phyloP scores from a whole-genome alignment of 441 rosid species.

The Euphorbia corollata region DNA sequence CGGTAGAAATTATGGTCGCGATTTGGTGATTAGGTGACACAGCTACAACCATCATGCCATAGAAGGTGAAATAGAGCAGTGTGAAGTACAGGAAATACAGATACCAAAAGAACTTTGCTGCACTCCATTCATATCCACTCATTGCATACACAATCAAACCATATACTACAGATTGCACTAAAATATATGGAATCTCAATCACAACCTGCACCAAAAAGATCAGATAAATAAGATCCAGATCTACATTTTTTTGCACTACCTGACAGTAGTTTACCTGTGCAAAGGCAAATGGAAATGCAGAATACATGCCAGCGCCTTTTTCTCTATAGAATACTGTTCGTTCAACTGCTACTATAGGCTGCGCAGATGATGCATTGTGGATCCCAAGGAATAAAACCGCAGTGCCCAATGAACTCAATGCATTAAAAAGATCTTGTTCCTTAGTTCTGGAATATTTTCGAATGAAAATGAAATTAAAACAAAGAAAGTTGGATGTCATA shows the following conservation, averaged over 20 bases:
- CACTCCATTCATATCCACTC: slow-evolving; percentile 59
- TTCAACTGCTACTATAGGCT: slow-evolving; percentile 53
- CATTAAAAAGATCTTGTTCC: slow-evolving; percentile 50
- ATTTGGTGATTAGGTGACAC: slow-evolving; percentile 62
- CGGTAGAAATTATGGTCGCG: slow-evolving; percentile 44
- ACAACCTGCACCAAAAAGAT: slow-evolving; percentile 33
- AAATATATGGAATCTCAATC: slow-evolving; percentile 56
- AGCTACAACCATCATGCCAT: slow-evolving; percentile 66
- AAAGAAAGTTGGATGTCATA: neutral
- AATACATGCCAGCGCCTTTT: slow-evolving; percentile 47
- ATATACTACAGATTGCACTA: slow-evolving; percentile 47
- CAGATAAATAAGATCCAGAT: neutral
- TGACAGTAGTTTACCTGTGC: slow-evolving; percentile 27
- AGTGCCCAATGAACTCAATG: slow-evolving; percentile 63
- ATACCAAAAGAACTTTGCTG: slow-evolving; percentile 60
- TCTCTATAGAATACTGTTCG: slow-evolving; percentile 62
- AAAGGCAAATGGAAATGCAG: slow-evolving; percentile 48
- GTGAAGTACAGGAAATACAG: slow-evolving; percentile 59
- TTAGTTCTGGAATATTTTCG: slow-evolving; percentile 19
- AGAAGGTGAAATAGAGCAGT: slow-evolving; percentile 68
- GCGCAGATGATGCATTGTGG: slow-evolving; percentile 53
- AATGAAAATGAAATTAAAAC: neutral
- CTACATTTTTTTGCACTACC: neutral
- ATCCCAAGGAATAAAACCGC: slow-evolving; percentile 59
- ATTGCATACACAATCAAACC: slow-evolving; percentile 55